Evolutionary conservation across 2,329 filamentous ascomycete species (phyloP), one percentile per base, ranked within the genome.

Genomic region (Phaeosphaeria sp.): DNA sequence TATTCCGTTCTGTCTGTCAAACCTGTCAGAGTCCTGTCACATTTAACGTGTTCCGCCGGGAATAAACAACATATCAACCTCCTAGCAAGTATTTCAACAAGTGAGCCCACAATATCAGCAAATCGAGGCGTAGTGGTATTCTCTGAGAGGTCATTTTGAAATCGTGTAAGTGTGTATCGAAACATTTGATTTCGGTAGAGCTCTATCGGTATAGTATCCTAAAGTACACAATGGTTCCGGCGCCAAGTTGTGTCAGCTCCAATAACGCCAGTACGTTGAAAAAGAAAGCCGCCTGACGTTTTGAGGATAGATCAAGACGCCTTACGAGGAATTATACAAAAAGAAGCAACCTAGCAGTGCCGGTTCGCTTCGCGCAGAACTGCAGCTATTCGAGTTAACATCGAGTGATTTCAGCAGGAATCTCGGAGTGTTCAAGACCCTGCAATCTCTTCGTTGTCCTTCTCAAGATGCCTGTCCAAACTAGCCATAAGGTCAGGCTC

Each of bases 401-500:
- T 46, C 21, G 22, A n/a, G 9, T 46, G 22, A 27, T 11, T 20
- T n/a, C 11, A 22, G 15, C 13, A 21, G 6, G 36, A 24, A 4
- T 27, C 18, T 20, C 25, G 18, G 21, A 49, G 13, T 30, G 22
- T 45, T 56, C 55, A 68, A 18, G 58, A 60, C 49, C 49, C 61
- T 55, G 57, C 50, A 52, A 63, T 63, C 3, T 63, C 60, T 30
- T 69, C 59, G 51, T 66, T 68, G 40, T 74, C 71, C 51, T 74
- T 70, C 22, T 77, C 74, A 46, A 82, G 61, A 53, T 81, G 81
- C 22, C 76, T 77, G 61, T 84, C 82, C 22, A 84, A 64, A 54
- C 78, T 83, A 36, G 79, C 81, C 25, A 83, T 67, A 30, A 84
- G 64, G 69, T 84, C 81, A 27, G 78, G 67, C 52, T 81, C 77